Evolutionary conservation across 495 filamentous ascomycete genomes (phyloP).

Genomic region (Tuber magnatum): DNA sequence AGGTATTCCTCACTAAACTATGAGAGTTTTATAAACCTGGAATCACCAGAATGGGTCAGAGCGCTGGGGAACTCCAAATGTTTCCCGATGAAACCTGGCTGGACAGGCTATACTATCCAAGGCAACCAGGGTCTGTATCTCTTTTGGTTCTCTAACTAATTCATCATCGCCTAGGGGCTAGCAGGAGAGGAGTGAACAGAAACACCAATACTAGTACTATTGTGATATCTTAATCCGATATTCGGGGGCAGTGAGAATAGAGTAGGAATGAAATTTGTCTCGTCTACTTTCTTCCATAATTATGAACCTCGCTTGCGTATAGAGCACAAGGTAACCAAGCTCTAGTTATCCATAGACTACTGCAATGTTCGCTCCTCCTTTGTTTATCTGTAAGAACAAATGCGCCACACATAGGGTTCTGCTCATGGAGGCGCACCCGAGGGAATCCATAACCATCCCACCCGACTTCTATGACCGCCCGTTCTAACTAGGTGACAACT

Average conservation of each 20-base stretch:
- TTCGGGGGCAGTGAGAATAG: neutral
- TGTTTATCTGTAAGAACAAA: neutral
- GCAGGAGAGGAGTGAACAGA: neutral
- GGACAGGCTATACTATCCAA: neutral
- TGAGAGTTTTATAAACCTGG: neutral
- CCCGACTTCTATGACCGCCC: neutral
- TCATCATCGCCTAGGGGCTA: neutral
- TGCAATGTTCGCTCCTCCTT: neutral
- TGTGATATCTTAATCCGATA: neutral
- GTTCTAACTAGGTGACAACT: neutral
- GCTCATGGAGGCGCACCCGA: neutral
- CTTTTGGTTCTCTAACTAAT: neutral
- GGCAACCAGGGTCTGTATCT: neutral
- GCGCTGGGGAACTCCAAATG: neutral
- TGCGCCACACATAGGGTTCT: neutral
- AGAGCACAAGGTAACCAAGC: neutral
- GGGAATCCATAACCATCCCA: neutral
- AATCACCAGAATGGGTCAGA: neutral
- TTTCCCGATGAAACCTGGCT: neutral
- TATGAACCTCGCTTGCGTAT: neutral
- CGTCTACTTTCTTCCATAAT: neutral
- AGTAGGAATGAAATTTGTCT: neutral
- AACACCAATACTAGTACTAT: neutral
- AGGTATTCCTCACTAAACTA: neutral
- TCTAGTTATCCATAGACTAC: neutral